Evolutionary conservation across 345 rosid species (phyloP), one percentile per base, ranked within the genome.

Genomic region (Hibiscus trionum): DNA sequence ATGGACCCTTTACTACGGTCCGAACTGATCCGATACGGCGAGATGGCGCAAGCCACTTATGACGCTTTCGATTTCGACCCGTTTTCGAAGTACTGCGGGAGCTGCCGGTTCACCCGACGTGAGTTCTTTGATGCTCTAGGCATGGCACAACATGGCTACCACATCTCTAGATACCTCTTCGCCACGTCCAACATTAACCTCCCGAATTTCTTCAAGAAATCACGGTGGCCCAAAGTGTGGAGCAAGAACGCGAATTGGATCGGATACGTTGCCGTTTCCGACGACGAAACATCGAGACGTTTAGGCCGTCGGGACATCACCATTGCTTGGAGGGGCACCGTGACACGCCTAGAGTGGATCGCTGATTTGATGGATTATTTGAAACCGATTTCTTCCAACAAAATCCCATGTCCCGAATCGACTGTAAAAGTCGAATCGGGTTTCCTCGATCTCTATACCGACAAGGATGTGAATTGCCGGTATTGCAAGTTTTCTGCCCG

Each of bases 201-300:
- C 62, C 96, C 98, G 0, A 93, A 88, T 77, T 88, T 93, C 72
- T 93, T 93, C 84, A 90, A 86, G 67, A 83, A 80, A 67, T 93
- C 98, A 2, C 77, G 95, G 15, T 90, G 95, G 96, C 96, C 93
- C 0, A 93, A 89, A 31, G 84, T 90, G 11, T 90, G 97, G 98
- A 89, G 96, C 84, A 82, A 75, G 75, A 81, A 82, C 74, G 98
- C 96, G 7, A 89, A 89, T 70, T 93, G 98, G 97, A 89, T 91
- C 53, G 98, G 96, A 21, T 91, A 89, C 79, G 89, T 88, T 52
- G 90, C 97, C 5, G 92, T 91, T 5, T 91, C 98, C 0, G 73
- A 87, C 66, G 90, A 86, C 21, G 86, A 86, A 35, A 80, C 81
- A 0, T 57, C 86, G 0, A 65, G 66, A 65, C 82, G 77, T 3